Conservation (phyloP, 2,329 filamentous ascomycete species). For the Epichloe scottii region DNA sequence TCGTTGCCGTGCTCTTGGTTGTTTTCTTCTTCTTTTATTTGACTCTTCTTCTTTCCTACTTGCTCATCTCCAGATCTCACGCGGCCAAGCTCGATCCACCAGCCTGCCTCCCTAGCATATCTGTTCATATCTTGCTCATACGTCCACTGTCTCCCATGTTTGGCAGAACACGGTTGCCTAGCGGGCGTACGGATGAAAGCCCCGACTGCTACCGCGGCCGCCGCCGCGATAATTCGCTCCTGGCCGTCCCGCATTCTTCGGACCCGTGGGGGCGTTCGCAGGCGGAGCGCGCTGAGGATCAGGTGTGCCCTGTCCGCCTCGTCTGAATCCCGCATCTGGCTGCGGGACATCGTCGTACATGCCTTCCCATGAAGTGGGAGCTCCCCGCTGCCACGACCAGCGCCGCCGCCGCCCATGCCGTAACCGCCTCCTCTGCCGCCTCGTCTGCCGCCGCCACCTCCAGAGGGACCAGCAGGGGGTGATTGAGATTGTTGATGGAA, state of each 20-base stretch:
- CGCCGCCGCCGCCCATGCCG: constrained; percentile 20
- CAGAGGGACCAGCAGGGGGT: constrained; percentile 19
- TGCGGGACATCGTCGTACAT: constrained; percentile 97
- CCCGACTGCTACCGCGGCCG: constrained; percentile 60
- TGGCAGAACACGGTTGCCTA: constrained; percentile 7
- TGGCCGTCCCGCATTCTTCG: constrained; percentile 86
- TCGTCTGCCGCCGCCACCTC: constrained; percentile 13
- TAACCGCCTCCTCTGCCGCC: constrained; percentile 11
- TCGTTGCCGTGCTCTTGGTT: not conserved
- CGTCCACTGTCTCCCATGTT: no score
- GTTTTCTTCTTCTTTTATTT: not conserved
- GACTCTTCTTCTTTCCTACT: no score
- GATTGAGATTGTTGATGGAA: constrained; percentile 33
- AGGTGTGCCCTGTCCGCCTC: constrained; percentile 28
- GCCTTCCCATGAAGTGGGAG: constrained; percentile 85
- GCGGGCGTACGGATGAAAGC: constrained; percentile 64
- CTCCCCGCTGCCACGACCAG: constrained; percentile 36
- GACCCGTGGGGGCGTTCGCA: constrained; percentile 69
- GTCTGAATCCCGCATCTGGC: constrained; percentile 44
- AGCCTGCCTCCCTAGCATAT: no score
- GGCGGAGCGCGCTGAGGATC: constrained; percentile 36
- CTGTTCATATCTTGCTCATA: no score
- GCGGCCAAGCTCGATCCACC: no score
- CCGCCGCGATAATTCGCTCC: constrained; percentile 91
- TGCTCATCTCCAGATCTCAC: not conserved